Base-by-base conservation (phyloP, 306 rosid species). In the Castanea mollissima region DNA sequence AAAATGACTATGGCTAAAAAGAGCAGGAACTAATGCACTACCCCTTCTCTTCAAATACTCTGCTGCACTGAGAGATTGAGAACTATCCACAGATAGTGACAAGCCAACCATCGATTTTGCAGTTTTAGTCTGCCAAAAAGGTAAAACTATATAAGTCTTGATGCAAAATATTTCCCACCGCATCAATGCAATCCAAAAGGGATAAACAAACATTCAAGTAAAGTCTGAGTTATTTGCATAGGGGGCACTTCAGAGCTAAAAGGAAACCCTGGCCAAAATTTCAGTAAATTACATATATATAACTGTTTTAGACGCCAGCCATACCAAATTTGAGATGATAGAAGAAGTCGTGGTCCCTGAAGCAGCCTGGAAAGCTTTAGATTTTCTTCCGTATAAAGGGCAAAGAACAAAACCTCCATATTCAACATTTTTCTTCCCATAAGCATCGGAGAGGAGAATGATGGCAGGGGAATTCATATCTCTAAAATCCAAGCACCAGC, bases 401-500 rank as follows among this genome's bases (percentile, higher is more conserved):
- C 98, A 93, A 55, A 96, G 92, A 87, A 96, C 85, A 86, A 96
- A 96, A 55, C 99, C 91, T 73, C 94, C 97, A 73, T 82, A 85
- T 44, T 96, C 98, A 54, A 86, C 74, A 74, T 73, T 92, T 88
- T 87, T 91, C 85, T 88, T 87, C 72, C 98, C 98, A 27, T 82
- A 89, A 44, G 90, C 86, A 85, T 89, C 97, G 46, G 97, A 85
- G 56, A 96, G 98, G 73, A 81, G 82, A 84, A 91, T 76, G 73
- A 96, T 90, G 16, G 98, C 96, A 69, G 97, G 98, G 60, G 96
- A 86, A 82, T 81, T 90, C 95, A 96, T 93, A 77, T 96, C 99
- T 96, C 99, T 96, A 82, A 96, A 96, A 82, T 96, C 99, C 94
- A 96, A 91, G 89, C 99, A 96, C 99, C 99, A 96, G 73, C 92